Evolutionary conservation across 2,329 filamentous ascomycete genomes (phyloP), one percentile per base, ranked within the genome.

Genomic region (Colletotrichum tropicicola): DNA sequence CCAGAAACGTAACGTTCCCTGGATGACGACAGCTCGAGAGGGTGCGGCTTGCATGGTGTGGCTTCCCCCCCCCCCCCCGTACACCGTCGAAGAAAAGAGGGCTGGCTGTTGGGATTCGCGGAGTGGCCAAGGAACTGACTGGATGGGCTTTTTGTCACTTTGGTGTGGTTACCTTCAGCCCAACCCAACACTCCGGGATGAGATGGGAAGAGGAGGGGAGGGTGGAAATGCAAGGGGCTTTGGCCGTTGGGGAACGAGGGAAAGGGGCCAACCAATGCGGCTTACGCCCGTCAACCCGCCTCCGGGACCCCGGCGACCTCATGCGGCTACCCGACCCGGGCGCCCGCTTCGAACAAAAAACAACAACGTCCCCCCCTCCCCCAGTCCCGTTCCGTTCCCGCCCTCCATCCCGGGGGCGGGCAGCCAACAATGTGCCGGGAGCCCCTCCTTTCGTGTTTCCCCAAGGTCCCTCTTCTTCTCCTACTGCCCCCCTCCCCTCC

Each of bases 261-360:
- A 4, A 19, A 41, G 37, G 6, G 13, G 15, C 15, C 13, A 41
- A 41, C 37, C 37, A 41, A 12, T 35, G 32, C 32, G 32, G 32
- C 32, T 35, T 35, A 15, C 32, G n/a, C 13, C 32, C 32, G 12
- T 35, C 32, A 5, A 6, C 13, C n/a, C 32, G 9, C 13, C 27
- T 19, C 39, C 27, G 21, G n/a, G 45, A 17, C 19, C 47, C 47
- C 21, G 35, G 17, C 25, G 17, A 44, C 39, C 27, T 25, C 32
- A 61, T 65, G 61, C 61, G 17, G 57, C 61, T 44, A 51, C 35
- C 61, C 61, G 61, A 61, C 49, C 43, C 57, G 57, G 35, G 7
- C 43, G 44, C 23, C 57, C 35, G 56, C 59, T 27, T 43, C 21
- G 17, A 5, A n/a, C 21, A 23, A 5, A n/a, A 28, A 28, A 19